Conservation (phyloP, 208 protist species). For the Crithidia thermophila region DNA sequence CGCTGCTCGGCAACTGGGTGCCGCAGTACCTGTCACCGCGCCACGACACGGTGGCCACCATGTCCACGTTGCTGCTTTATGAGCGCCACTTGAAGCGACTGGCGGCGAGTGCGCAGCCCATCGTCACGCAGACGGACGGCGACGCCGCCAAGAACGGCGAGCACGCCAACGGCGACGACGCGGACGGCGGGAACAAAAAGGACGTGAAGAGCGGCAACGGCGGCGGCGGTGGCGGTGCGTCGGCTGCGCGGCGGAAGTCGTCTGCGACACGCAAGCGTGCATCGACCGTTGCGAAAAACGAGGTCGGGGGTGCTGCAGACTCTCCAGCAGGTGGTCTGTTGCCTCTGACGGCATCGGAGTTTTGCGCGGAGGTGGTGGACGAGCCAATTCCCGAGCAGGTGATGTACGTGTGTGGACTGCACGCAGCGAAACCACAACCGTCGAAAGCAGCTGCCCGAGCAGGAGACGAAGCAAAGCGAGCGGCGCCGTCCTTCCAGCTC, state of each 20-base stretch:
- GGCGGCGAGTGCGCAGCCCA: slow-evolving; percentile 1
- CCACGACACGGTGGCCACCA: slow-evolving; percentile 39
- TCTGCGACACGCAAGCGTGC: slow-evolving; percentile 1
- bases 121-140: slow-evolving; percentile 1
- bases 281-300: background rate
- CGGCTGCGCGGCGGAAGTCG: background rate
- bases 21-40: slow-evolving; percentile 63
- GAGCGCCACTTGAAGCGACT: slow-evolving; percentile 35
- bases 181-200: background rate
- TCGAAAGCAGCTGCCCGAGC: background rate
- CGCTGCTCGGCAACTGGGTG: slow-evolving; percentile 79
- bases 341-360: slow-evolving; percentile 25
- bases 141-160: background rate
- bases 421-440: background rate
- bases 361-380: slow-evolving; percentile 25
- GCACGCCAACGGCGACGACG: background rate
- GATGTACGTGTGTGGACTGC: slow-evolving; percentile 37
- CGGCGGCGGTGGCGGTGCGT: background rate
- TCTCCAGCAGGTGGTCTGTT: background rate
- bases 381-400: slow-evolving; percentile 26
- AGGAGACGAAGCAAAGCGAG: background rate
- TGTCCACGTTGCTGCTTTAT: slow-evolving; percentile 43
- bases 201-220: background rate
- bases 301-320: background rate
- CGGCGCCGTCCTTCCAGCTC: slow-evolving; percentile 44